Base-by-base conservation (phyloP, 2,329 filamentous ascomycete genomes). In the Magnaporthiopsis incrustans region DNA sequence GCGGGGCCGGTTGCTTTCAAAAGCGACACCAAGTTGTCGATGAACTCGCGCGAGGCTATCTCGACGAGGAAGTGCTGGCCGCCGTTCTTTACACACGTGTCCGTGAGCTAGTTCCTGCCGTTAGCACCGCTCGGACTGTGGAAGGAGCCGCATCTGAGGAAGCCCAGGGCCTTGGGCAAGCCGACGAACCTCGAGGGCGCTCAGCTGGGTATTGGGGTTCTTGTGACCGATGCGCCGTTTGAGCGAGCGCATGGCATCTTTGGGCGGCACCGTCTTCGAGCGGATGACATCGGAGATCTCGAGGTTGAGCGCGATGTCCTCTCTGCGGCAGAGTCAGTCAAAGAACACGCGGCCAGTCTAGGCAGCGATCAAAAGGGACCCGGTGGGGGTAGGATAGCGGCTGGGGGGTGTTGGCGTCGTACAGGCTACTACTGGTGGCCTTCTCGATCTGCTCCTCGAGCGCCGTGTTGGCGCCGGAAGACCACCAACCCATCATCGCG, bases 31-130 rank as follows among this genome's bases (percentile, higher is more conserved):
- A 99, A 79, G 74, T 97, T 97, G 78, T 99, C 95, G 90, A 99
- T 96, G 73, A 98, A 99, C 79, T 99, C 95, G 68, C 93, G 87
- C 25, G 94, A 97, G 57, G 95, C 94, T 70, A 99, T 95, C 79
- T 99, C 95, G 69, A 88, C 84, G 61, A 99, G 87, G 76, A 99
- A 99, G 77, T 99, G 95, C 56, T 89, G 85, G 70, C 95, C 95
- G 66, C 95, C 95, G 81, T 99, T 99, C 80, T 99, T 99, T 67
- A 98, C 92, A 74, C 95, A 99, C 0, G 95, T 98, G 79, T 99
- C 95, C 68, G 93, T 97, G 71, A 99, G 89, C 92, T 86, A 67
- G 63, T 59, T 58, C 15, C 30, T 27, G 6, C 53, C 26, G 56
- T 65, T 18, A 64, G 61, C 30, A 61, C 15, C 18, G 38, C 15